Conservation (phyloP, 176 grass and related monocot genomes). For the Hsuehochloa calcarea region DNA sequence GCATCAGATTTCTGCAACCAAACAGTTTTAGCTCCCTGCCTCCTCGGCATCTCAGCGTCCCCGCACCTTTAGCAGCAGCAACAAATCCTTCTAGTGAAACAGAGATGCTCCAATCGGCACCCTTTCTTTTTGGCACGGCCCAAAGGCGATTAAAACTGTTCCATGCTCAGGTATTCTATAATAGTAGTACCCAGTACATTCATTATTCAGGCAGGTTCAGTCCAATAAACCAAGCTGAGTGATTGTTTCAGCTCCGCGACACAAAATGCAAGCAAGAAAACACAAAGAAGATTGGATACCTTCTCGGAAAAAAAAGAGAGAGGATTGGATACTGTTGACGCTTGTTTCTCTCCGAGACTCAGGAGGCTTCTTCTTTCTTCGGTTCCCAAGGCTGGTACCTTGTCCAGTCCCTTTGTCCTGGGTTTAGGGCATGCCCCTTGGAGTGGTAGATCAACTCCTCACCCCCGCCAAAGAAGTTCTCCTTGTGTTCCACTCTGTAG, state of each 20-base stretch:
- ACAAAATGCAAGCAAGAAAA: constrained; percentile 19
- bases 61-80: neutral
- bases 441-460: constrained; percentile 86
- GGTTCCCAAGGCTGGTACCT: constrained; percentile 84
- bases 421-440: constrained; percentile 83
- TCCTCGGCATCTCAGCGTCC: neutral
- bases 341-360: constrained; percentile 8
- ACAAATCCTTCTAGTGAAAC: neutral
- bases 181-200: neutral
- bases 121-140: neutral
- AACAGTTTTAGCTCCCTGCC: neutral
- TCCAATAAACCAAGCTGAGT: constrained; percentile 11
- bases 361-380: constrained; percentile 47
- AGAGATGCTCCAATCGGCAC: neutral
- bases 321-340: neutral
- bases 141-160: neutral
- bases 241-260: constrained; percentile 9
- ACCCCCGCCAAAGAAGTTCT: constrained; percentile 83
- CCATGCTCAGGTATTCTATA: constrained; percentile 1
- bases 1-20: neutral
- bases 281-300: neutral
- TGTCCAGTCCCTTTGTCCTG: constrained; percentile 76
- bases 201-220: constrained; percentile 36
- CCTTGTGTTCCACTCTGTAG: constrained; percentile 69
- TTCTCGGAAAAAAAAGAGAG: too few species aligned